These are phyloP conservation scores for Cucurbita argyrosperma DNA, from an alignment of 306 rosid genomes.

Conservation along the genomic window DNA sequence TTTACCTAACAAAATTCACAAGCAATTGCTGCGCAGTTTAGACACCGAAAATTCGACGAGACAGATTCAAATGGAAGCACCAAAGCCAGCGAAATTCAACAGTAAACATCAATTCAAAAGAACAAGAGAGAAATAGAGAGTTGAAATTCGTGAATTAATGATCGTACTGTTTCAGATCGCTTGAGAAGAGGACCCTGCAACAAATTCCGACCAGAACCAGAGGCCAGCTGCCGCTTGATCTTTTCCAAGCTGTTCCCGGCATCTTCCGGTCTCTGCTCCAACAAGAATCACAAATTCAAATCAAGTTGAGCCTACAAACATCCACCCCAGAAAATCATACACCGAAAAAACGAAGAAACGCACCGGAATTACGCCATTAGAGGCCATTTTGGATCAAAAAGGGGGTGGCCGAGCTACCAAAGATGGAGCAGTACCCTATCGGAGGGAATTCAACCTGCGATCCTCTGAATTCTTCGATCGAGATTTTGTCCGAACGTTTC, in stretches of 20 bases:
- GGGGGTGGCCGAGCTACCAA: background rate
- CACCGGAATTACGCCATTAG: slow-evolving; percentile 58
- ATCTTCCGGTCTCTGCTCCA: slow-evolving; percentile 45
- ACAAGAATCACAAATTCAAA: slow-evolving; percentile 3
- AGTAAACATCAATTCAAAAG: background rate
- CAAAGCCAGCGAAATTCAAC: background rate
- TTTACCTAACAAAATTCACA: background rate
- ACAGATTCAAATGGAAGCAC: background rate
- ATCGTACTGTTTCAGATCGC: slow-evolving; percentile 88
- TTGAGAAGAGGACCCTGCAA: slow-evolving; percentile 97
- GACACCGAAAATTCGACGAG: background rate
- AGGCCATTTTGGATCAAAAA: slow-evolving; percentile 53
- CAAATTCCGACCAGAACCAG: slow-evolving; percentile 77
- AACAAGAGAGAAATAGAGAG: background rate
- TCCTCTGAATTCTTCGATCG: background rate
- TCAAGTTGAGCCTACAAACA: background rate
- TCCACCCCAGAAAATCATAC: background rate
- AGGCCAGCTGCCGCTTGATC: slow-evolving; percentile 93
- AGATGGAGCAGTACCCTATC: background rate
- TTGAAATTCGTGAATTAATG: background rate
- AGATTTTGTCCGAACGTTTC: background rate
- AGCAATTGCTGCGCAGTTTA: background rate
- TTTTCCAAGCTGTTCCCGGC: slow-evolving; percentile 84
- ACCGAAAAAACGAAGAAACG: slow-evolving; percentile 5
- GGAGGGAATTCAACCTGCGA: background rate